Evolutionary conservation across 495 filamentous ascomycete species (phyloP), one percentile per base, ranked within the genome.

Genomic region (Gamarada debralockiae): DNA sequence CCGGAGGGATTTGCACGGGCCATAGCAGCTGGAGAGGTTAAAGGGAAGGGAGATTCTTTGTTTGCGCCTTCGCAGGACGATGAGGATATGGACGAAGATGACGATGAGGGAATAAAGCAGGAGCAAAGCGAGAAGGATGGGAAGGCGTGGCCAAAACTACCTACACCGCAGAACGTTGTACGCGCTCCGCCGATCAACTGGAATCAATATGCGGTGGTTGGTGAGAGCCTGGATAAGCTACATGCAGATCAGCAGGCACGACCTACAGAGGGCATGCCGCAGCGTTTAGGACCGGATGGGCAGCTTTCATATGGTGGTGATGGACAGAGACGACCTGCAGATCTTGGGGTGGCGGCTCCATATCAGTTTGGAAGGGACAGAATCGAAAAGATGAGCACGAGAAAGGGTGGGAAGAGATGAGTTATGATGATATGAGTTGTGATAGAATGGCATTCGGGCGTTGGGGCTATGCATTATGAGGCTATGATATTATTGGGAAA

Each of bases 131-230:
- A 33, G 47, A 33, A 25, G 18, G 72, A 73, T 18, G 63, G 65
- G 1, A 64, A 61, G 5, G 59, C 59, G 46, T 75, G 61, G 68
- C 44, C 60, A 15, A 73, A 67, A 18, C 77, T 96, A 1, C 90
- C 91, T 0, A 75, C 73, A 17, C 81, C 87, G n/a, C 91, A 96
- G 70, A 90, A 83, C 58, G 71, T 96, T 2, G 81, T 93, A 8
- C 84, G 90, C 29, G 86, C 82, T 72, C 91, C 91, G 21, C 84
- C 88, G 2, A 80, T 96, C 53, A 95, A 95, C 71, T 96, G 91
- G 91, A 80, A 81, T 5, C 89, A 95, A 64, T 96, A 96, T 65
- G 85, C 85, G 52, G 74, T 95, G 15, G 82, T 90, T 1, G 90
- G 90, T 22, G 84, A 87, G 50, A 75, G 85, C 10, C 69, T 96